Conservation (phyloP, 2,329 filamentous ascomycete genomes). For the Aureobasidium subglaciale region DNA sequence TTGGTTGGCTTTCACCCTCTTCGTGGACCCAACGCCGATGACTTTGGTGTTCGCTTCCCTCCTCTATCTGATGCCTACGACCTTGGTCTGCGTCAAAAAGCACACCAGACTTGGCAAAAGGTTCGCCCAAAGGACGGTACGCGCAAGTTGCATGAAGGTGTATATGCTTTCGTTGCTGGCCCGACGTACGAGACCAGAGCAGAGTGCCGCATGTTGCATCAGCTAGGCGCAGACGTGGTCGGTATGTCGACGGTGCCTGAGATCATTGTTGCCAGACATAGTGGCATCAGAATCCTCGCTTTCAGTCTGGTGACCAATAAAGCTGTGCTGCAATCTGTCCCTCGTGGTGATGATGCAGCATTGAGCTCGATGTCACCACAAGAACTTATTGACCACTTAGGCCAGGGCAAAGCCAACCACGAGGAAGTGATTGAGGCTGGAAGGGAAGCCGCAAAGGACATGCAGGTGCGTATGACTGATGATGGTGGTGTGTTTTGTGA, state of each 20-base stretch:
- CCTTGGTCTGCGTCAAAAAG: conserved; percentile 50
- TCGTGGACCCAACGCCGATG: conserved; percentile 54
- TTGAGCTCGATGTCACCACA: conserved; percentile 44
- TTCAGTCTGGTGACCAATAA: conserved; percentile 62
- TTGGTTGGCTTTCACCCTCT: conserved; percentile 55
- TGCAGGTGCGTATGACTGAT: conserved; percentile 39
- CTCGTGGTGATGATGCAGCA: conserved; percentile 50
- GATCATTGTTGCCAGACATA: conserved; percentile 59
- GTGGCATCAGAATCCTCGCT: conserved; percentile 55
- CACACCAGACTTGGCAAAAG: conserved; percentile 51
- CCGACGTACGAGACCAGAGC: conserved; percentile 60
- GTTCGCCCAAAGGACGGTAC: conserved; percentile 39
- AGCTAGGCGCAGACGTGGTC: conserved; percentile 59
- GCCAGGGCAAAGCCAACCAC: conserved; percentile 56
- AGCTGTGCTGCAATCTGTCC: conserved; percentile 52
- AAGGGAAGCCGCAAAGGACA: conserved; percentile 52
- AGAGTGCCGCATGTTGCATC: conserved; percentile 55
- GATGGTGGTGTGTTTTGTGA: neutral
- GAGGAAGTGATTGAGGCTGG: conserved; percentile 59
- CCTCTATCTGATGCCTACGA: conserved; percentile 61
- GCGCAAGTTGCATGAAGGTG: conserved; percentile 54
- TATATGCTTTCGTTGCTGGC: conserved; percentile 59
- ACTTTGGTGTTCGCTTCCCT: conserved; percentile 57
- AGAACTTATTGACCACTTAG: conserved; percentile 49
- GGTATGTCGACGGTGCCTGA: conserved; percentile 66